These are phyloP conservation scores for Corchorus olitorius DNA, from an alignment of 345 rosid species.

Conservation along the genomic window DNA sequence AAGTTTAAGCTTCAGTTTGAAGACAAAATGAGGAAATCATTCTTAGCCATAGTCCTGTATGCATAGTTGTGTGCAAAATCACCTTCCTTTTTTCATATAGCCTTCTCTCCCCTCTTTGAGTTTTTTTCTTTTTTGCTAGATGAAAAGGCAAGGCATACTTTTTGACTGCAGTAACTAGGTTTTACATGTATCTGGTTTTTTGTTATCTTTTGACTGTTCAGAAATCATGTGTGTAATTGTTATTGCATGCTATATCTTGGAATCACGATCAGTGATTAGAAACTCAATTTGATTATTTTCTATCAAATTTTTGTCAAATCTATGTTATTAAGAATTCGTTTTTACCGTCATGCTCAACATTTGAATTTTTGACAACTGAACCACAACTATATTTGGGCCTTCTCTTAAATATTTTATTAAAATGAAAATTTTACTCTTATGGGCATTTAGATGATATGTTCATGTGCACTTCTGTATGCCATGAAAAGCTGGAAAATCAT, in stretches of 20 bases:
- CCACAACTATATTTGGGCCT: too few species aligned
- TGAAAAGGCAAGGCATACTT: neutral
- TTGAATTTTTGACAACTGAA: slow-evolving; percentile 11
- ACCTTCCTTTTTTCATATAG: neutral
- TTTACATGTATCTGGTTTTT: slow-evolving; percentile 5
- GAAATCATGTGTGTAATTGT: too few species aligned
- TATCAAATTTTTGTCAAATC: neutral
- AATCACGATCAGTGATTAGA: neutral
- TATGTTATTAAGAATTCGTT: neutral
- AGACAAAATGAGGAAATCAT: too few species aligned
- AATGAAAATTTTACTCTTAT: neutral
- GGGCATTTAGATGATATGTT: slow-evolving; percentile 44
- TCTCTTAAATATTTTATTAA: slow-evolving; percentile 18
- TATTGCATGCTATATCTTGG: too few species aligned
- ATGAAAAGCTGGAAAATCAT: slow-evolving; percentile 51
- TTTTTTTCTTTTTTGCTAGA: neutral
- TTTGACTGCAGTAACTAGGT: neutral
- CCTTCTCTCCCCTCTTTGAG: neutral
- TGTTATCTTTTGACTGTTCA: neutral
- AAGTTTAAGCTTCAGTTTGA: too few species aligned
- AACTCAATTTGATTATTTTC: neutral
- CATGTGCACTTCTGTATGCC: slow-evolving; percentile 51
- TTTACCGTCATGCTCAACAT: neutral
- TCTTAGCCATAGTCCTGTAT: too few species aligned
- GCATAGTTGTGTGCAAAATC: neutral